A percentile compares a stretch with the other conserved stretches of the same genome.
phyloP scores from a whole-genome alignment of 2,329 filamentous ascomycete species.

The Hymenoscyphus fraxineus region DNA sequence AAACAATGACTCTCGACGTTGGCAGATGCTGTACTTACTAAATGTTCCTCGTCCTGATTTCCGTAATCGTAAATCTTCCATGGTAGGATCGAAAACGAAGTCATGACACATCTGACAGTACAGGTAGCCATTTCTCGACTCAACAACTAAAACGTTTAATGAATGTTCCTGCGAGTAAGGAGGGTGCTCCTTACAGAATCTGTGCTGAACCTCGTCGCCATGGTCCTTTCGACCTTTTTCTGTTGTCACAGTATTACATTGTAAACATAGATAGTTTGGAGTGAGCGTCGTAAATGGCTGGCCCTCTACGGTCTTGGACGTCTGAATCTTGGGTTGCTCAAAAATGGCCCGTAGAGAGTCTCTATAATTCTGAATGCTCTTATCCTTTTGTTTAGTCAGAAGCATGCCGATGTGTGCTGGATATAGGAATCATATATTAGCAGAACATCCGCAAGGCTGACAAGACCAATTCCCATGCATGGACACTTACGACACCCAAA shows the following conservation, averaged over 20 bases:
- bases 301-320: constrained; percentile 55
- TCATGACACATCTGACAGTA: constrained; percentile 82
- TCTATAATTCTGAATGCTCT: constrained; percentile 68
- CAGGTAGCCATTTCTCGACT: constrained; percentile 69
- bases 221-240: constrained; percentile 65
- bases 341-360: constrained; percentile 67
- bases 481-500: constrained; percentile 58
- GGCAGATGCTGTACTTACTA: constrained; percentile 43
- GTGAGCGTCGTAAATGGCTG: constrained; percentile 58
- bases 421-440: constrained; percentile 15
- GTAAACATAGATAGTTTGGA: constrained; percentile 67
- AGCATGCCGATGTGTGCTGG: constrained; percentile 70
- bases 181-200: constrained; percentile 57
- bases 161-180: not conserved
- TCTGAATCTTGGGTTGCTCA: constrained; percentile 64
- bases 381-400: constrained; percentile 62
- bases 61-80: constrained; percentile 70
- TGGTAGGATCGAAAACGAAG: constrained; percentile 75
- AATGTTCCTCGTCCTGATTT: constrained; percentile 66
- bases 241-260: constrained; percentile 66
- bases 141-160: constrained; percentile 56
- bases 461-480: constrained; percentile 9
- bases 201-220: constrained; percentile 64
- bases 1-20: not conserved
- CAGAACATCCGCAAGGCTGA: constrained; percentile 18